Conservation (phyloP, 371 early-diverging fungal species). For the Catenaria anguillulae region DNA sequence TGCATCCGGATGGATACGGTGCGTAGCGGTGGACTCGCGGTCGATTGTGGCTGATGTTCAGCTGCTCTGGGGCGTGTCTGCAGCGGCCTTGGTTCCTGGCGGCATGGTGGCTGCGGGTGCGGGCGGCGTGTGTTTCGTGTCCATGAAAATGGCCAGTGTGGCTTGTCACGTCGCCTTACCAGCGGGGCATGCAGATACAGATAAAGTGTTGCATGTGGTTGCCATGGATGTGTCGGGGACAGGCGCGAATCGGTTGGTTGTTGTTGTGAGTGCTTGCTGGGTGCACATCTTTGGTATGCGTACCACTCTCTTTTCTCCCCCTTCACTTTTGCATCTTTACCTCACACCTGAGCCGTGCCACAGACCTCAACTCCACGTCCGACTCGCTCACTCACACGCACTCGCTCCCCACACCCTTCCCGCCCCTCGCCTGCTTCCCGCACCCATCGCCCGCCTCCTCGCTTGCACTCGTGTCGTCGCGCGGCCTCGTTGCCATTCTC, state of each 20-base stretch:
- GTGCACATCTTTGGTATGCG: not conserved
- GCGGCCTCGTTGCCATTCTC: conserved; percentile 9
- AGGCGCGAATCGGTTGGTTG: too few species aligned
- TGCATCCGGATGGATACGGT: too few species aligned
- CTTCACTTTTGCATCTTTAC: too few species aligned
- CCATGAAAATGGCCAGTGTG: not conserved
- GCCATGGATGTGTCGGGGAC: not conserved
- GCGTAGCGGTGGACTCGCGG: too few species aligned
- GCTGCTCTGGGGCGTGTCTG: too few species aligned
- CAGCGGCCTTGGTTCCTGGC: not conserved
- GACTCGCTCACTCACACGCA: not conserved
- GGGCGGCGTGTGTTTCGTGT: not conserved
- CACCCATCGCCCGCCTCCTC: conserved; percentile 4
- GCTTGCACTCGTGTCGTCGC: conserved; percentile 6
- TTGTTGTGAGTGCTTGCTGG: not conserved
- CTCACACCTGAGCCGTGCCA: too few species aligned
- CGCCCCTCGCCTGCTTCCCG: conserved; percentile 4
- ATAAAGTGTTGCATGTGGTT: too few species aligned
- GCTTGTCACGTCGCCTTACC: not conserved
- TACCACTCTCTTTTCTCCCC: too few species aligned
- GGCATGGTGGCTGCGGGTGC: not conserved
- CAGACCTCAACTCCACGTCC: too few species aligned
- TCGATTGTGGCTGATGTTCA: too few species aligned
- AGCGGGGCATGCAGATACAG: too few species aligned
- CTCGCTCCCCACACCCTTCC: not conserved